Base-by-base conservation (phyloP, 2,329 filamentous ascomycete genomes). In the Macroventuria anomochaeta region DNA sequence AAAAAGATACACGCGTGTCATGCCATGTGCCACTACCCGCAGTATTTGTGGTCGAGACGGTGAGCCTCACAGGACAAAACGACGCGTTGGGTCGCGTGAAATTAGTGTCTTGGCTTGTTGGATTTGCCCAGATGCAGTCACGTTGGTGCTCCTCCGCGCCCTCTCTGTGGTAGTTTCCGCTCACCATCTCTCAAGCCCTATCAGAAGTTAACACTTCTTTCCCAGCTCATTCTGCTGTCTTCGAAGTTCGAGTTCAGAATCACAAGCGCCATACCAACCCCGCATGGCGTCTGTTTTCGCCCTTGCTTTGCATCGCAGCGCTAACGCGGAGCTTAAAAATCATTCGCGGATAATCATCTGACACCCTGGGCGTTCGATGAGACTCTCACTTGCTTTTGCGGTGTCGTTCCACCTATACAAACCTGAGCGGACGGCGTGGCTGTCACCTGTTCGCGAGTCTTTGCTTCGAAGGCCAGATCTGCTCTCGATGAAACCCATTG, bases 291-390 rank as follows among this genome's bases (percentile, higher is more conserved):
- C 26, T 43, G 33, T 32, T 13, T 23, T 25, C 33, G 32, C 32
- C 32, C 32, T 23, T 37, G 38, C 23, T 33, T 42, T 29, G 36
- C 50, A 33, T 42, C 25, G 23, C 32, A 42, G 38, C 44, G 39
- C 51, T 54, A 39, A 39, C 21, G 39, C 51, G 26, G 34, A 43
- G 25, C 37, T n/a, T 20, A 18, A 28, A 15, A 31, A 33, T 29
- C 28, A 50, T 55, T 54, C 52, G 52, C 52, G 52, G 46, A 50
- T 50, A 55, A 49, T 40, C 34, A 33, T 23, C 31, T 50, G 17
- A 32, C 20, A 42, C 32, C 38, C 47, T 37, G 29, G 31, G 13
- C 31, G 13, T 29, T 23, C 29, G 37, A 48, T 39, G 38, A 54
- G 37, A 47, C 37, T 34, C 34, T 40, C 42, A 28, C 39, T 37